phyloP scores from a whole-genome alignment of 768 basidiomycete genomes.

The Lactarius hengduanensis region DNA sequence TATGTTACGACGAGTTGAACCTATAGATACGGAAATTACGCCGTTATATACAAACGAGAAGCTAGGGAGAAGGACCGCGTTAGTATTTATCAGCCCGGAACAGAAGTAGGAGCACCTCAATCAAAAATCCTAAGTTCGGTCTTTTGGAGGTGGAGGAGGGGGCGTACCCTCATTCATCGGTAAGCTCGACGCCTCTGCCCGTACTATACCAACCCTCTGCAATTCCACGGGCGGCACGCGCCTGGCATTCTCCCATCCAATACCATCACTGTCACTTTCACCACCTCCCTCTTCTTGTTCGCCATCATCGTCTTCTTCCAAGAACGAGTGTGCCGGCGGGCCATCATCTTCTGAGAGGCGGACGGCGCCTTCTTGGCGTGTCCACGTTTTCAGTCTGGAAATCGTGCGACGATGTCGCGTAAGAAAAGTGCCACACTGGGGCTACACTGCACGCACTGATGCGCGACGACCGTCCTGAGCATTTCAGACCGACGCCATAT shows the following conservation, averaged over 20 bases:
- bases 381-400: slow-evolving; percentile 55
- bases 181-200: not conserved
- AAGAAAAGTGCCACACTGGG: not conserved
- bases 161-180: not conserved
- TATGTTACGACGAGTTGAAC: not conserved
- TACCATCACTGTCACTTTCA: slow-evolving; percentile 44
- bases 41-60: not conserved
- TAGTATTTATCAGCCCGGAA: not conserved
- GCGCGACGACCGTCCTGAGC: slow-evolving; percentile 55
- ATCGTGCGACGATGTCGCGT: not conserved
- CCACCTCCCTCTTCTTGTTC: slow-evolving; percentile 38
- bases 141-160: slow-evolving; percentile 16
- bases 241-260: not conserved
- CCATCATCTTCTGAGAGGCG: slow-evolving; percentile 67
- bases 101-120: not conserved
- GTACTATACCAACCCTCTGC: not conserved
- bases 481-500: slow-evolving; percentile 59
- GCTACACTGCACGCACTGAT: slow-evolving; percentile 44
- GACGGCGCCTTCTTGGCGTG: slow-evolving; percentile 52
- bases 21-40: no score
- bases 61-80: not conserved
- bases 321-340: slow-evolving; percentile 58
- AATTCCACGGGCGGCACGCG: not conserved
- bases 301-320: slow-evolving; percentile 50
- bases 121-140: not conserved